Evolutionary conservation across 768 basidiomycete species (phyloP), one percentile per base, ranked within the genome.

Genomic region (Coprinellus micaceus): DNA sequence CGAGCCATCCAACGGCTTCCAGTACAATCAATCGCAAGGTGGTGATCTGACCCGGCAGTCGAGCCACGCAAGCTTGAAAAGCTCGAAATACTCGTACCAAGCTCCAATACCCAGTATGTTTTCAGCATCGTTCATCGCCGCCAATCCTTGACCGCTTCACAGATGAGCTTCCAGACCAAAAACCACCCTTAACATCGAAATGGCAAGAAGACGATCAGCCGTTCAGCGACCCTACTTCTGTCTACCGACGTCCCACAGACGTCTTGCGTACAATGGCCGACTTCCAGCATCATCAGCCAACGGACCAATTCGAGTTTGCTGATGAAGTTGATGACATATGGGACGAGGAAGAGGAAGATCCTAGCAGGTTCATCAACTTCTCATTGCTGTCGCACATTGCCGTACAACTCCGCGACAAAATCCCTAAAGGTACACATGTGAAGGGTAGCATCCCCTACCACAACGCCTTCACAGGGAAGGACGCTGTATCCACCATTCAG

Each of bases 371-470:
- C 64, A 86, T 98, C 68, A 94, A 96, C 68, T 89, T 91, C 52
- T 84, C 91, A 15, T 74, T 97, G 43, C 77, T 98, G 55, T 89
- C 86, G 29, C 89, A 99, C 67, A 82, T 97, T 46, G 94, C 94
- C 1, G 87, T 95, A 33, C 86, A 91, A 66, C 72, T 98, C 55
- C 81, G 89, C 54, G 95, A 98, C 71, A 89, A 91, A 66, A 91
- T 98, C 2, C 91, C 90, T 3, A 80, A 91, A 53, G 86, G 85
- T 6, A 84, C 82, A 6, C 95, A 97, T 63, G 89, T 92, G 58
- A 97, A 98, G 73, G 93, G 92, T 6, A 90, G 93, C 54, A 91
- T 98, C 40, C 89, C 91, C 2, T 96, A 96, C 68, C 89, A 88
- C 4, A 77, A 84, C 3, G 89, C 91, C 21, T 98, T 98, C 63